Conservation (phyloP, 371 early-diverging fungal genomes). For the Nematocida ironsii region DNA sequence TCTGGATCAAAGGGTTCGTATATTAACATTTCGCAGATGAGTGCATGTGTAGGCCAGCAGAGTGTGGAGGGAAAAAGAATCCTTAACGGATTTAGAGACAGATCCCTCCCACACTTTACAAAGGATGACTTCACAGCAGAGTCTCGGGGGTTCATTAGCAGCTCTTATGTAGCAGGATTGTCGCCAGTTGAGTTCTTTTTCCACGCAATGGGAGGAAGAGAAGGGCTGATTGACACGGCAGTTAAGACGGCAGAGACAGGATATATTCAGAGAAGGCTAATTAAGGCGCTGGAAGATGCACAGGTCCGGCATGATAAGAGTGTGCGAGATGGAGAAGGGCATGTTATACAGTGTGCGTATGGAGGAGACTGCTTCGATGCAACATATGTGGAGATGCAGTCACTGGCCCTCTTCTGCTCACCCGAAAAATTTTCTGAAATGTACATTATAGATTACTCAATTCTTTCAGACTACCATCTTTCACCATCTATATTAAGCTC, state of each 20-base stretch:
- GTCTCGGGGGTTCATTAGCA: slow-evolving; percentile 93
- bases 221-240: slow-evolving; percentile 94
- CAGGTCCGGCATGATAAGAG: slow-evolving; percentile 95
- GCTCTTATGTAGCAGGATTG: slow-evolving; percentile 91
- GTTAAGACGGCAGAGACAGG: slow-evolving; percentile 99
- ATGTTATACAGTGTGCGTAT: slow-evolving; percentile 88
- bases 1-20: slow-evolving; percentile 96
- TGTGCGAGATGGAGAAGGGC: slow-evolving; percentile 85
- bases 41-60: slow-evolving; percentile 98
- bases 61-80: slow-evolving; percentile 98
- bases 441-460: slow-evolving; percentile 31
- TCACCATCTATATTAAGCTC: not conserved
- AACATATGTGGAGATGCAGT: slow-evolving; percentile 69
- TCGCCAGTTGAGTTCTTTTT: slow-evolving; percentile 97
- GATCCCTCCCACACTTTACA: slow-evolving; percentile 92
- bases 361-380: slow-evolving; percentile 98
- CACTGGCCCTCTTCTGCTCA: slow-evolving; percentile 38
- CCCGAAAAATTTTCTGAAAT: slow-evolving; percentile 12
- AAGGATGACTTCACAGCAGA: slow-evolving; percentile 95
- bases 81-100: slow-evolving; percentile 89
- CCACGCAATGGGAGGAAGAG: slow-evolving; percentile 99
- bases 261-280: slow-evolving; percentile 96
- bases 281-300: slow-evolving; percentile 95
- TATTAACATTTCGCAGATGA: slow-evolving; percentile 97
- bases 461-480: slow-evolving; percentile 31